These are phyloP conservation scores for Kluyveromyces wickerhamii DNA, from an alignment of 805 yeast species.

Conservation along the genomic window DNA sequence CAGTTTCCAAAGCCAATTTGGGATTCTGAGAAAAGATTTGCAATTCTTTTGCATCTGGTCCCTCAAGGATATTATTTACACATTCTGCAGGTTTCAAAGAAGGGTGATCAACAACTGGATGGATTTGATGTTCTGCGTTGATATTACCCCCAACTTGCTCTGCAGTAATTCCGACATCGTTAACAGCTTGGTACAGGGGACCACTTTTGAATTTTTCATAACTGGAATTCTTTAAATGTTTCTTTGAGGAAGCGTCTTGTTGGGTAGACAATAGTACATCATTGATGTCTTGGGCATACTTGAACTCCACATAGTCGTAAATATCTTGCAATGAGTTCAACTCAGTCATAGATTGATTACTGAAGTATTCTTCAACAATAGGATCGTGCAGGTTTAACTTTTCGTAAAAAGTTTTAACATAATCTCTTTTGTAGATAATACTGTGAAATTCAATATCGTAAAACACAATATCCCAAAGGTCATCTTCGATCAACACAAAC, in stretches of 20 bases:
- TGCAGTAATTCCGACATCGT: slow-evolving; percentile 70
- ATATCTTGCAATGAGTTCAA: slow-evolving; percentile 61
- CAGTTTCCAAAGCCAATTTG: slow-evolving; percentile 60
- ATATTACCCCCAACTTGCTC: slow-evolving; percentile 78
- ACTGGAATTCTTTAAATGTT: slow-evolving; percentile 52
- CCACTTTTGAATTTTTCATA: slow-evolving; percentile 64
- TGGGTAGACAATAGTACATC: slow-evolving; percentile 26
- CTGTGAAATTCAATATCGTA: slow-evolving; percentile 87
- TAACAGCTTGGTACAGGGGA: slow-evolving; percentile 54
- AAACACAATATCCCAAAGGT: slow-evolving; percentile 83
- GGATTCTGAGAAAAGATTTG: slow-evolving; percentile 41
- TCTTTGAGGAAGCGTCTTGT: slow-evolving; percentile 31
- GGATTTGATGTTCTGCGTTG: slow-evolving; percentile 55
- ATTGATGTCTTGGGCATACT: slow-evolving; percentile 39
- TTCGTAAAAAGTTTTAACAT: slow-evolving; percentile 49
- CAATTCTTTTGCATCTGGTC: slow-evolving; percentile 24
- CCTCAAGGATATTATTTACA: slow-evolving; percentile 36
- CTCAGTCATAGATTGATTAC: slow-evolving; percentile 55
- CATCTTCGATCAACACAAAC: slow-evolving; percentile 60
- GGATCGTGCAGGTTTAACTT: slow-evolving; percentile 51
- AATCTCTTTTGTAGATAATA: slow-evolving; percentile 61
- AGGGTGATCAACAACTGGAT: slow-evolving; percentile 60
- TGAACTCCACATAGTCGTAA: slow-evolving; percentile 73
- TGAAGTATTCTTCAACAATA: slow-evolving; percentile 47
- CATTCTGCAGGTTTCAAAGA: slow-evolving; percentile 52